Evolutionary conservation across 164 flowering plant genomes (phyloP).

Genomic region (Vitis rupestris): DNA sequence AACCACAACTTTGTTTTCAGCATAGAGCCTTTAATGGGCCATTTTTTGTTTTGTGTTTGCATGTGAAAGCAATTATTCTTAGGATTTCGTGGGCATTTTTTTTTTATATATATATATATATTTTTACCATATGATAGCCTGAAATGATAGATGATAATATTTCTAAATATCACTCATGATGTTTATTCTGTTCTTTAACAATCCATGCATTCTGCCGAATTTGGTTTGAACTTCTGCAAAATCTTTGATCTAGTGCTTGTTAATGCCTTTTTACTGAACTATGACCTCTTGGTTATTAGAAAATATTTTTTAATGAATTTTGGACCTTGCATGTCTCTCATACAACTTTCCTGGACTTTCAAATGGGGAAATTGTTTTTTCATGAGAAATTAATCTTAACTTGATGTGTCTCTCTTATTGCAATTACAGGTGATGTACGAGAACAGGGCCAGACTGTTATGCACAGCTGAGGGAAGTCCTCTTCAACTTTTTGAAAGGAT

Average conservation of each 20-base stretch:
- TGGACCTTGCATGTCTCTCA: background rate
- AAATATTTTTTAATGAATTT: background rate
- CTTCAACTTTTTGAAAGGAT: slow-evolving; percentile 61
- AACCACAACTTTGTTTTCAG: too few relatives aligned
- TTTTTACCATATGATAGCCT: too few relatives aligned
- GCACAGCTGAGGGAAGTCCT: slow-evolving; percentile 92
- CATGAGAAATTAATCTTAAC: background rate
- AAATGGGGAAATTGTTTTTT: background rate
- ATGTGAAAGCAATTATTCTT: background rate
- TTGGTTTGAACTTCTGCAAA: too few relatives aligned
- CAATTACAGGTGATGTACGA: slow-evolving; percentile 85
- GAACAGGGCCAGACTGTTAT: slow-evolving; percentile 71
- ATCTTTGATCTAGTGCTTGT: too few relatives aligned
- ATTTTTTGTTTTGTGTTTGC: background rate
- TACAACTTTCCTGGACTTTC: background rate
- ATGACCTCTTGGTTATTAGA: too few relatives aligned
- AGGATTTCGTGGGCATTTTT: background rate
- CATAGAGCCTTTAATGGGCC: background rate
- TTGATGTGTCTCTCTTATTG: background rate
- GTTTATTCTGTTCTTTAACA: too few relatives aligned
- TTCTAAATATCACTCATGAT: too few relatives aligned
- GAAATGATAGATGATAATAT: too few relatives aligned
- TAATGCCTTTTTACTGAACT: too few relatives aligned
- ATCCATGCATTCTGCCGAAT: too few relatives aligned
- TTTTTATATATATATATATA: background rate